Evolutionary conservation across 768 basidiomycete species (phyloP), one percentile per base, ranked within the genome.

Genomic region (Chalciporus sphaerocephalus): DNA sequence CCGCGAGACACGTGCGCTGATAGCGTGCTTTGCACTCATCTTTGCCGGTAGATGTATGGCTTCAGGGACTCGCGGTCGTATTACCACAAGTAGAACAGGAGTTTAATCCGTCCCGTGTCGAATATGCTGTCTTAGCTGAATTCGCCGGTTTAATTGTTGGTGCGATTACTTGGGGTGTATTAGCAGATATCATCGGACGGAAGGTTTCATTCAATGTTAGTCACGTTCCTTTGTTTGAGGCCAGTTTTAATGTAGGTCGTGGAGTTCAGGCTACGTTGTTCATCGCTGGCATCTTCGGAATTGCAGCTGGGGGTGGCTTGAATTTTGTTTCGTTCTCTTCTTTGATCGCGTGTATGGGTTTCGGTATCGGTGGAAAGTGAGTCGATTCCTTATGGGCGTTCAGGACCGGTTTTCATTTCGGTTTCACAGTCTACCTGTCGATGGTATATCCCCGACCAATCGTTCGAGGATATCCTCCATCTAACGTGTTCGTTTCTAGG

Each of bases 291-390:
- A 54, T 78, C 2, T 80, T 81, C 54, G 79, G 78, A 7, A 69
- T 75, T 40, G 69, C 76, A 4, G 68, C 75, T 6, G 76, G 73
- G 28, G 74, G 67, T 13, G 68, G 73, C 13, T 60, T 69, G 3
- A 73, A 70, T 51, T 78, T 78, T 48, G 64, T 69, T 25, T 55
- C 72, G 1, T 74, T 78, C 52, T 73, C 69, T 20, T 66, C 74
- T 17, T 57, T 78, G 41, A 61, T 69, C 15, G 74, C 73, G 10
- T 75, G 72, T 50, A 56, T 74, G 50, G 75, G 74, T 20, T 74
- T 78, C 42, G 76, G 76, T 21, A 56, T 77, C 9, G 75, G 76
- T 41, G 77, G 79, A 57, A 74, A 79, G 73, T 70, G 56, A 46
- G 78, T 32, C 58, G 38, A 55, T 52, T 46, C 30, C 25, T 38